phyloP scores from a whole-genome alignment of 768 basidiomycete species.

The Tricholoma sp. region DNA sequence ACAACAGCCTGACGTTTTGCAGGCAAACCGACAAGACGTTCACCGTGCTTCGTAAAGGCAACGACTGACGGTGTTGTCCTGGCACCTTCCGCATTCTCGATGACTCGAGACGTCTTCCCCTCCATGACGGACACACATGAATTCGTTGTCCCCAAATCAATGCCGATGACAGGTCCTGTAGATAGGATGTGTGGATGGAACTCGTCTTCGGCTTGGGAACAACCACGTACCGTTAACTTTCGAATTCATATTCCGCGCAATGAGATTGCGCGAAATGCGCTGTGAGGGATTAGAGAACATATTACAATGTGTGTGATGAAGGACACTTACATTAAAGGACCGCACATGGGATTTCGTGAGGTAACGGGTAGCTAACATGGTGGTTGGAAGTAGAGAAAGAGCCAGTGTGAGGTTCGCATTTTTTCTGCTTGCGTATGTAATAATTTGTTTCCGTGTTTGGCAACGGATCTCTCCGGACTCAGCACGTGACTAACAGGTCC shows the following conservation, averaged over 20 bases:
- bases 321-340: slow-evolving; percentile 57
- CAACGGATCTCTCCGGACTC: slow-evolving; percentile 36
- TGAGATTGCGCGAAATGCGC: slow-evolving; percentile 65
- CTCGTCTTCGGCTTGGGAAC: slow-evolving; percentile 1
- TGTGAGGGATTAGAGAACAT: slow-evolving; percentile 20
- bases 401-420: slow-evolving; percentile 28
- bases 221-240: slow-evolving; percentile 75
- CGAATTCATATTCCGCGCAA: slow-evolving; percentile 92
- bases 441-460: slow-evolving; percentile 21
- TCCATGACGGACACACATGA: slow-evolving; percentile 95
- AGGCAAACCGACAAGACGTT: slow-evolving; percentile 92
- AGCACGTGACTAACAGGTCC: slow-evolving; percentile 23
- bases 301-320: background rate
- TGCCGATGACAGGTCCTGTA: slow-evolving; percentile 86
- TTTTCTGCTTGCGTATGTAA: slow-evolving; percentile 35
- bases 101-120: slow-evolving; percentile 89
- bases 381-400: slow-evolving; percentile 40
- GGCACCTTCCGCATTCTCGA: slow-evolving; percentile 97
- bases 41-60: slow-evolving; percentile 97
- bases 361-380: slow-evolving; percentile 72
- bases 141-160: slow-evolving; percentile 93
- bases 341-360: slow-evolving; percentile 54
- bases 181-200: background rate
- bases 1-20: slow-evolving; percentile 98
- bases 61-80: slow-evolving; percentile 98